Conservation (phyloP, 805 yeast genomes). For the Monosporozyma siamensis region DNA sequence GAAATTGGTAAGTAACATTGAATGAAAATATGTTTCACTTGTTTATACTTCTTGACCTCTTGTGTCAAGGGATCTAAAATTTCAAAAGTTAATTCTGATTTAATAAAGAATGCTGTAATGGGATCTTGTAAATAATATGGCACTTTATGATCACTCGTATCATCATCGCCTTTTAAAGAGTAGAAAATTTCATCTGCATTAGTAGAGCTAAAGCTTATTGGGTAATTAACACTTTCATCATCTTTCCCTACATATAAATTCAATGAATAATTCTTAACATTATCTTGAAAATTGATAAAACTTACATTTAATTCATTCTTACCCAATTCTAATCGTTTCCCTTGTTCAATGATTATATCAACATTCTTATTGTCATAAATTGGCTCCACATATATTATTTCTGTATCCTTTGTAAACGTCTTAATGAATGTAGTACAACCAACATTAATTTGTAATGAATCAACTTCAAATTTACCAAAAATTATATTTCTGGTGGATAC, state of each 20-base stretch:
- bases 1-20: constrained; percentile 22
- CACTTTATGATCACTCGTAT: background rate
- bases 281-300: constrained; percentile 6
- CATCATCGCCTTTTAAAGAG: background rate
- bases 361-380: constrained; percentile 15
- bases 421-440: constrained; percentile 22
- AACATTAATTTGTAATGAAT: constrained; percentile 18
- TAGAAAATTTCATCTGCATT: background rate
- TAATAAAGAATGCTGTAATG: constrained; percentile 11
- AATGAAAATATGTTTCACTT: constrained; percentile 9
- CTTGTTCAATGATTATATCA: constrained; percentile 11
- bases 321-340: constrained; percentile 13
- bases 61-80: background rate
- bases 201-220: constrained; percentile 3
- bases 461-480: constrained; percentile 19
- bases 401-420: constrained; percentile 13
- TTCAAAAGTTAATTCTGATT: constrained; percentile 10
- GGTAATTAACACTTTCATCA: background rate
- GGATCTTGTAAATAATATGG: constrained; percentile 15
- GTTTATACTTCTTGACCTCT: constrained; percentile 9
- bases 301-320: constrained; percentile 13
- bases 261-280: background rate
- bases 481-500: constrained; percentile 16
- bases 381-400: constrained; percentile 11
- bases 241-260: constrained; percentile 5